phyloP scores from a whole-genome alignment of 192 early-diverging fungal species.

The Backusella mclennaniae region DNA sequence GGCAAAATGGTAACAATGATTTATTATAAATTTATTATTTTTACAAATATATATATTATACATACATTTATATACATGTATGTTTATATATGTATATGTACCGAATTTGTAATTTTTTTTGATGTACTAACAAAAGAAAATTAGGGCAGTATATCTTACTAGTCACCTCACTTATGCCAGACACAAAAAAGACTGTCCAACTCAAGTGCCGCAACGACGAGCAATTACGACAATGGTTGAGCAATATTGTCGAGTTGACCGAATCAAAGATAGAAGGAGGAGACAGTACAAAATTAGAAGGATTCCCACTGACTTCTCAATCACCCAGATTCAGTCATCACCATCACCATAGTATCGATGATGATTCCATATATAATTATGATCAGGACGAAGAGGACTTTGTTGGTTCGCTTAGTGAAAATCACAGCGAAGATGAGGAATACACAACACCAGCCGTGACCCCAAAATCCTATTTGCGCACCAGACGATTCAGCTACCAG shows the following conservation, averaged over 20 bases:
- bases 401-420: neutral
- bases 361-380: conserved; percentile 27
- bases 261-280: neutral
- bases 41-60: neutral
- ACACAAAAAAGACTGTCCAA: conserved; percentile 69
- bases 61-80: neutral
- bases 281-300: neutral
- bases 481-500: neutral
- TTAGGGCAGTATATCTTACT: neutral
- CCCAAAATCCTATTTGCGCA: neutral
- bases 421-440: conserved; percentile 43
- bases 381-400: conserved; percentile 45
- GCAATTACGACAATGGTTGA: conserved; percentile 83
- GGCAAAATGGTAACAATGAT: conserved; percentile 1
- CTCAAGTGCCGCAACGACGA: conserved; percentile 89
- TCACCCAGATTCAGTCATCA: conserved; percentile 8
- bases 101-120: neutral
- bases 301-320: neutral
- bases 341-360: conserved; percentile 12
- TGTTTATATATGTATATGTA: no score
- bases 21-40: neutral
- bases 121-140: neutral
- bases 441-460: conserved; percentile 4
- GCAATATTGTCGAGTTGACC: neutral
- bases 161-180: neutral